Evolutionary conservation across 345 rosid species (phyloP).

Genomic region (Populus pruinosa): DNA sequence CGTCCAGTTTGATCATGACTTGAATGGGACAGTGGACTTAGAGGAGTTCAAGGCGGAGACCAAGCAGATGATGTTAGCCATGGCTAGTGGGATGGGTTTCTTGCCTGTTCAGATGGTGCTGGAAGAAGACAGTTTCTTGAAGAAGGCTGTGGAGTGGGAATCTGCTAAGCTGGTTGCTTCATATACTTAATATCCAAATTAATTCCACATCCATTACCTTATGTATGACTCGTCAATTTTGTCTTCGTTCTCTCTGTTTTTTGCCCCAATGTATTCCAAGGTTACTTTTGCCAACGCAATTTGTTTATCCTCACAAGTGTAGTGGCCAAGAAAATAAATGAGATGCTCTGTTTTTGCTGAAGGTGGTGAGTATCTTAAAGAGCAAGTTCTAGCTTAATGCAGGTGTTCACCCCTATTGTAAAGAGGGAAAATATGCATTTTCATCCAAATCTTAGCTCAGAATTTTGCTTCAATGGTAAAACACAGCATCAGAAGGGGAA

Average conservation of each 20-base stretch:
- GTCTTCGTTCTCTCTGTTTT: not conserved
- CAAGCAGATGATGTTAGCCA: constrained; percentile 42
- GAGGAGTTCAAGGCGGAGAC: constrained; percentile 50
- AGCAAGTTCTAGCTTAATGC: too few relatives aligned
- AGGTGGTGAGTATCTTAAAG: too few relatives aligned
- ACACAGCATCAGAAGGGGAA: not conserved
- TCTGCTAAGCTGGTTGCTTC: constrained; percentile 12
- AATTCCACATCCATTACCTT: not conserved
- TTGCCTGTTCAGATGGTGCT: constrained; percentile 48
- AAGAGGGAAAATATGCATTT: too few relatives aligned
- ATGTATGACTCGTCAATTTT: not conserved
- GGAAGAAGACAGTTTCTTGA: constrained; percentile 46
- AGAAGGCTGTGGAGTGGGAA: constrained; percentile 46
- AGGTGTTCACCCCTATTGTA: too few relatives aligned
- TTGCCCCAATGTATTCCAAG: not conserved
- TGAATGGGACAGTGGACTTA: constrained; percentile 33
- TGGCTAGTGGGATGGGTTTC: constrained; percentile 49
- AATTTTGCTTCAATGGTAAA: not conserved
- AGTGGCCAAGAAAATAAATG: not conserved
- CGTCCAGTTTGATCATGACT: constrained; percentile 38
- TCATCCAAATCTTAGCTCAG: not conserved
- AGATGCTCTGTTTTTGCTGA: not conserved
- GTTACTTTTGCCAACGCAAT: not conserved
- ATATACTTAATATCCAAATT: not conserved
- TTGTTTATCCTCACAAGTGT: not conserved